Conservation (phyloP, 768 basidiomycete genomes). For the Auricularia cornea region DNA sequence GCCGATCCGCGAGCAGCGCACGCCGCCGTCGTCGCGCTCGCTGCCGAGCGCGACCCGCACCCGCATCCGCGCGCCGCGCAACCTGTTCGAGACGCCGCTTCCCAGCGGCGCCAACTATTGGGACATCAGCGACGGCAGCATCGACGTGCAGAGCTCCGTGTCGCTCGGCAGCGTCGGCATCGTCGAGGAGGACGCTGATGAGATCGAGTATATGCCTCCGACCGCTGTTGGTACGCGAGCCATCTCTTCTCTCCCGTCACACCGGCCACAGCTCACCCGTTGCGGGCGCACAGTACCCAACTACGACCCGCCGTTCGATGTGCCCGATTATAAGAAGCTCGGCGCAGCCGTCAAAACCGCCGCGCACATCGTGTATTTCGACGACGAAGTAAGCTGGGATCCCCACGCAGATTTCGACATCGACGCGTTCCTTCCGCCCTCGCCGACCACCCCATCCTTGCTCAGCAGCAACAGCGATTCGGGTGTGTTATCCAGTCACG, state of each 20-base stretch:
- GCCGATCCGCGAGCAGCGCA: constrained; percentile 32
- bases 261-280: background rate
- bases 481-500: background rate
- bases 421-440: background rate
- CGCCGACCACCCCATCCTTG: background rate
- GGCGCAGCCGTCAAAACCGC: constrained; percentile 30
- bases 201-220: constrained; percentile 50
- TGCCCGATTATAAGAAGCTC: constrained; percentile 40
- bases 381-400: background rate
- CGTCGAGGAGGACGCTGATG: constrained; percentile 29
- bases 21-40: background rate
- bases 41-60: constrained; percentile 59
- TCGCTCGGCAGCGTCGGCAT: constrained; percentile 9
- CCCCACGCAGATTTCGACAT: background rate
- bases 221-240: constrained; percentile 35
- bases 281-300: constrained; percentile 24
- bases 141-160: constrained; percentile 24
- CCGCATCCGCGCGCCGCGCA: constrained; percentile 49
- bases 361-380: constrained; percentile 16
- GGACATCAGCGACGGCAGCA: constrained; percentile 59
- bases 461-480: background rate
- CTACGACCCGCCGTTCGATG: constrained; percentile 40
- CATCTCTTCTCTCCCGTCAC: background rate
- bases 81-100: constrained; percentile 58
- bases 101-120: constrained; percentile 55